A percentile compares a stretch with the other conserved stretches of the same genome.
Evolutionary conservation across 768 basidiomycete species (phyloP).

Genomic region (Suillus cothurnatus): DNA sequence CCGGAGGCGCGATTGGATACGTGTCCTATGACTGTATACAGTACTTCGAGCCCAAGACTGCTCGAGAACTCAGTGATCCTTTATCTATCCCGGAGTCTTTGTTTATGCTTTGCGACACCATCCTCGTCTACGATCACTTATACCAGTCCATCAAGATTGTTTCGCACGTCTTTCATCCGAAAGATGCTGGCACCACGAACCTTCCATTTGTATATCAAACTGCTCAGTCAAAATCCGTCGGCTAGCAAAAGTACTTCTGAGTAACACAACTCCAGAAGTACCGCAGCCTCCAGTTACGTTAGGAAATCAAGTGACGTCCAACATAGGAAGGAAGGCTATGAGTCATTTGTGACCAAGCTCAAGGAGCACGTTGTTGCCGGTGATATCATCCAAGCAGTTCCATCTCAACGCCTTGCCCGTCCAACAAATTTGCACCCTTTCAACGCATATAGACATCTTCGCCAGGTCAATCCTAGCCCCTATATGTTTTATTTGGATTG

Average conservation of each 20-base stretch:
- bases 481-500: constrained; percentile 99
- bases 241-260: constrained; percentile 71
- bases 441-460: constrained; percentile 92
- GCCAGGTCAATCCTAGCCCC: constrained; percentile 95
- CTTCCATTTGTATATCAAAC: constrained; percentile 87
- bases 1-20: constrained; percentile 97
- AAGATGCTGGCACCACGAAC: constrained; percentile 63
- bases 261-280: constrained; percentile 59
- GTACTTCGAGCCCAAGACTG: constrained; percentile 95
- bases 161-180: constrained; percentile 91
- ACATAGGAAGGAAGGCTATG: constrained; percentile 95
- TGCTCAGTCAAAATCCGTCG: constrained; percentile 76
- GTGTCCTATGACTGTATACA: constrained; percentile 96
- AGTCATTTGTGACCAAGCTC: constrained; percentile 85
- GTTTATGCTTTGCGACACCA: constrained; percentile 96
- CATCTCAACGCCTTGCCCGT: constrained; percentile 86
- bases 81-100: constrained; percentile 91
- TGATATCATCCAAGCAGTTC: constrained; percentile 99
- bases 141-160: constrained; percentile 95
- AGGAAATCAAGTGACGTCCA: constrained; percentile 74
- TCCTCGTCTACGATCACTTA: constrained; percentile 96
- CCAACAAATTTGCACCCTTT: constrained; percentile 92
- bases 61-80: constrained; percentile 70
- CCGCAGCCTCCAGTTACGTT: constrained; percentile 64
- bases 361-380: constrained; percentile 95